Base-by-base conservation (phyloP, 768 basidiomycete species). In the Cystofilobasidium capitatum region DNA sequence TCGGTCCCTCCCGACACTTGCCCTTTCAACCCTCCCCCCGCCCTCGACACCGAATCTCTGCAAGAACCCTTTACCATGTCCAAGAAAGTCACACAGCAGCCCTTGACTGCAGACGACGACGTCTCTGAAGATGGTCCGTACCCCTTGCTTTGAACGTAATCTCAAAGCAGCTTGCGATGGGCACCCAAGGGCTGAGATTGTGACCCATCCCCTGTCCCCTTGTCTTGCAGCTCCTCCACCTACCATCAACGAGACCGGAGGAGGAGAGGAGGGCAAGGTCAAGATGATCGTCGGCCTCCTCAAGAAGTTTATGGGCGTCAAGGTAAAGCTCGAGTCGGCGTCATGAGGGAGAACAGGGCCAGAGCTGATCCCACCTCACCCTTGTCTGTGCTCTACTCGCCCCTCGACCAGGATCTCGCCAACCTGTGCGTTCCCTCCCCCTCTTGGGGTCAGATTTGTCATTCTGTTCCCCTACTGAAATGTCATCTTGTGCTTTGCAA, bases 261-360 rank as follows among this genome's bases (percentile, higher is more conserved):
- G 51, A 26, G 51, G 51, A 37, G 93, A 97, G 76, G 89, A 90
- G 69, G 88, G 90, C 57, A 93, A 88, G 81, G 81, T 96, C 69
- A 92, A 88, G 83, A 91, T 93, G 86, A 89, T 97, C 58, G 80
- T 97, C 22, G 85, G 88, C 75, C 83, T 97, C 64, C 84, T 93
- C 71, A 92, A 91, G 81, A 90, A 87, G 78, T 91, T 84, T 72
- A 75, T 71, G 33, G 47, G 55, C 31, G 59, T 66, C 31, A 64
- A 60, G 60, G 66, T 62, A 12, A n/a, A 37, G 40, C 20, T 57
- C 24, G 22, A 37, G 13, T 20, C 42, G 31, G 6, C n/a, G n/a
- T n/a, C n/a, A n/a, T n/a, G n/a, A n/a, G n/a, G n/a, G n/a, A n/a
- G n/a, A n/a, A n/a, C 40, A 42, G 20, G 40, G 40, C 20, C 40